These are phyloP conservation scores for Pestalotiopsis sp. DNA, from an alignment of 2,329 filamentous ascomycete species.

Conservation along the genomic window DNA sequence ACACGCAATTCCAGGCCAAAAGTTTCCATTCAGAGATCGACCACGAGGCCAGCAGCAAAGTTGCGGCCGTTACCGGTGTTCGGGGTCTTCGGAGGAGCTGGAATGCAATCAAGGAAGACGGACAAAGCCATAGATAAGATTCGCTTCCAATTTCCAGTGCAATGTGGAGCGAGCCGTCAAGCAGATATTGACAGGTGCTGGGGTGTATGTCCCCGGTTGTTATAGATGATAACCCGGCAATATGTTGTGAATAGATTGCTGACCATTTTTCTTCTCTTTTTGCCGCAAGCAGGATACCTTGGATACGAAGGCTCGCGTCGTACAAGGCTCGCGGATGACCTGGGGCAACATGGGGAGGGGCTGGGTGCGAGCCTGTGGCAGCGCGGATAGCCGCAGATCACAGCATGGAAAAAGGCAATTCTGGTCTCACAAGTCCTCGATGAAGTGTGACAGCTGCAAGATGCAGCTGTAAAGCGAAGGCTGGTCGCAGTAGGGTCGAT, in stretches of 20 bases:
- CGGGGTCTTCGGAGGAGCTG: background rate
- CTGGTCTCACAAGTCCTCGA: conserved; percentile 1
- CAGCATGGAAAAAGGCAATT: conserved; percentile 2
- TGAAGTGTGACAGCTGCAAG: conserved; percentile 11
- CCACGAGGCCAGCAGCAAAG: background rate
- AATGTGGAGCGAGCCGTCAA: background rate
- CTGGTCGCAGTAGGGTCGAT: conserved; percentile 24
- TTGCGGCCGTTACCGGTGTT: background rate
- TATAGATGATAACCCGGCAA: background rate
- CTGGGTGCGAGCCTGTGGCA: background rate
- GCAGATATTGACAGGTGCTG: background rate
- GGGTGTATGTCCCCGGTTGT: background rate
- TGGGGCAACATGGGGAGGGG: background rate
- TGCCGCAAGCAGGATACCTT: background rate
- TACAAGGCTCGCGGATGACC: background rate
- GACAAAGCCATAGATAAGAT: background rate
- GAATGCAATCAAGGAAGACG: background rate
- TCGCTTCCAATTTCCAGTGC: background rate
- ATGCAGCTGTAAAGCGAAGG: conserved; percentile 12
- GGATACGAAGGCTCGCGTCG: background rate
- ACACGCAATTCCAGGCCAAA: background rate
- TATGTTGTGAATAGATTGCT: background rate
- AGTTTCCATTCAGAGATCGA: background rate
- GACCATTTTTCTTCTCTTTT: background rate
- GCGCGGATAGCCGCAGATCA: background rate